phyloP scores from a whole-genome alignment of 306 rosid genomes.

The Cucurbita maxima region DNA sequence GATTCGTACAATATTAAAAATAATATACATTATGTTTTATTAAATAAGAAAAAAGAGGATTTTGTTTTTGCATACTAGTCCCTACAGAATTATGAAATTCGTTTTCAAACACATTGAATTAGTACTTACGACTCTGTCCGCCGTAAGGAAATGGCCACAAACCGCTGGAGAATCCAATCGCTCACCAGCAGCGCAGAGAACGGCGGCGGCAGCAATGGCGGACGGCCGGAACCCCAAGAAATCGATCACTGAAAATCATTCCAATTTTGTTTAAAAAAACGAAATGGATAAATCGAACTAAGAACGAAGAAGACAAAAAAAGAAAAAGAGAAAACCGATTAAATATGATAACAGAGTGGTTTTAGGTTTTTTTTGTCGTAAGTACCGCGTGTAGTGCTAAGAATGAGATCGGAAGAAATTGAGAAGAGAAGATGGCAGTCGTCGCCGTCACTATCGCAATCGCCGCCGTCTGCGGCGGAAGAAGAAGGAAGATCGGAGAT shows the following conservation, averaged over 20 bases:
- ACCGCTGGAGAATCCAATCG: not conserved
- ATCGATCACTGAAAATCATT: slow-evolving; percentile 26
- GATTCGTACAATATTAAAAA: too few species aligned
- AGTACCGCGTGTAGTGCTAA: slow-evolving; percentile 43
- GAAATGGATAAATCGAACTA: not conserved
- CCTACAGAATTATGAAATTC: not conserved
- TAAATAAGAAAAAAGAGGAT: not conserved
- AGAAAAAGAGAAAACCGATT: not conserved
- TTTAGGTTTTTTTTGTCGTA: not conserved
- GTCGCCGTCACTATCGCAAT: not conserved
- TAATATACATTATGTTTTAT: too few species aligned
- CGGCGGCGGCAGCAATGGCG: slow-evolving; percentile 55
- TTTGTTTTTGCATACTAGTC: not conserved
- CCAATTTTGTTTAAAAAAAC: not conserved
- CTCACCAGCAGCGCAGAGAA: slow-evolving; percentile 27
- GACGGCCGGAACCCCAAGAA: slow-evolving; percentile 51
- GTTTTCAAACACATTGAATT: not conserved
- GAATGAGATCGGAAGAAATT: slow-evolving; percentile 31
- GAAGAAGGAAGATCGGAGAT: slow-evolving; percentile 31
- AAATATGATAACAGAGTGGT: not conserved
- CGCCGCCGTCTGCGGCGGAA: not conserved
- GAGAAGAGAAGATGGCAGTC: not conserved
- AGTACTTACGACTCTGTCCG: not conserved
- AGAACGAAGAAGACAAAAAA: not conserved
- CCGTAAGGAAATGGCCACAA: not conserved